A percentile compares a stretch with the other conserved stretches of the same genome.
phyloP scores from a whole-genome alignment of 768 basidiomycete genomes.

The Xerocomellus intermedius region DNA sequence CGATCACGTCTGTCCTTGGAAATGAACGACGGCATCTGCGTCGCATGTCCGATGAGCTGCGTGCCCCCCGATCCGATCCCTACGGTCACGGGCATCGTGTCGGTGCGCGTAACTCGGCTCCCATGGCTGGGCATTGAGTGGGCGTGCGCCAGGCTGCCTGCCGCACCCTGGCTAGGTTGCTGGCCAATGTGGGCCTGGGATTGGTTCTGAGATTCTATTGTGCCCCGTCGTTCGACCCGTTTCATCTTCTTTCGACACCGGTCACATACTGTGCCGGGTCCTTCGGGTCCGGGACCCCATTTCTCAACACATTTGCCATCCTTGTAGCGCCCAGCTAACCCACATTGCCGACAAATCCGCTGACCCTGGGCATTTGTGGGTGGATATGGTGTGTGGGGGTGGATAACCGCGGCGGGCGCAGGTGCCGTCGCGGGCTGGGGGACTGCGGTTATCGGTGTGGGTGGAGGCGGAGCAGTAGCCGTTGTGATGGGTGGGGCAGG shows the following conservation, averaged over 20 bases:
- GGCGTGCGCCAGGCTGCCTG: slow-evolving; percentile 12
- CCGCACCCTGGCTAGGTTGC: slow-evolving; percentile 2
- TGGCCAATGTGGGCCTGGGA: slow-evolving; percentile 18
- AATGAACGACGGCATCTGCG: slow-evolving; percentile 24
- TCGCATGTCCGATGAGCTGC: slow-evolving; percentile 24
- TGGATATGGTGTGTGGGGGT: slow-evolving; percentile 23
- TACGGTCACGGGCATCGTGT: slow-evolving; percentile 33
- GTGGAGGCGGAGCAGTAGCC: slow-evolving; percentile 8
- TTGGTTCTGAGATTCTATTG: slow-evolving; percentile 46
- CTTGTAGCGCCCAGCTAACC: slow-evolving; percentile 71
- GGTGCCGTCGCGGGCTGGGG: slow-evolving; percentile 8
- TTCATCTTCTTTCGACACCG: slow-evolving; percentile 88
- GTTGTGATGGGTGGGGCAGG: slow-evolving; percentile 19
- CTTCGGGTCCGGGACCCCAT: slow-evolving; percentile 83
- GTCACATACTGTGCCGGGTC: slow-evolving; percentile 83
- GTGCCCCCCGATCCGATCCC: slow-evolving; percentile 26
- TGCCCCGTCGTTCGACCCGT: slow-evolving; percentile 72
- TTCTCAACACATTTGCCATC: slow-evolving; percentile 86
- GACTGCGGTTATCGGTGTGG: slow-evolving; percentile 12
- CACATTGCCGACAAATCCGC: slow-evolving; percentile 75
- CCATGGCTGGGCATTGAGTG: slow-evolving; percentile 22
- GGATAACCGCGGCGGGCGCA: not conserved
- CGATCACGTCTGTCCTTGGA: slow-evolving; percentile 29
- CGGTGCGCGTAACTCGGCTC: slow-evolving; percentile 26
- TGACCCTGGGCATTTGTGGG: slow-evolving; percentile 59